Percentiles rank a stretch among this genome's conserved stretches.
These are phyloP conservation scores for Parmelia sp. DNA, from an alignment of 495 filamentous ascomycete species.

Conservation along the genomic window DNA sequence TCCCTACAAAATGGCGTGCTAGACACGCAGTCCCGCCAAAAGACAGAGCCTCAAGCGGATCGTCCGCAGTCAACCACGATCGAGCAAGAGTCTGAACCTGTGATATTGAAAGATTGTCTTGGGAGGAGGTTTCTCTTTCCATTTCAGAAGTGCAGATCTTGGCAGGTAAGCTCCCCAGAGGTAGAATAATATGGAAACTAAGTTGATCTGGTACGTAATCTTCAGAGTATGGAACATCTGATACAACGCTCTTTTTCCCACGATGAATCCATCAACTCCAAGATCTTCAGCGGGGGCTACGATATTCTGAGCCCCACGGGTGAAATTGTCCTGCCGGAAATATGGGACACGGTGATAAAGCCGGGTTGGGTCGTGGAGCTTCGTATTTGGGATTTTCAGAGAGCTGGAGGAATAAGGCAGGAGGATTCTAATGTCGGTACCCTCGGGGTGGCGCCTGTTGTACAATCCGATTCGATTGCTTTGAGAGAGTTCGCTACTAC, in stretches of 20 bases:
- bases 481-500: not conserved
- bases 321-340: not conserved
- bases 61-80: not conserved
- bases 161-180: not conserved
- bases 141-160: not conserved
- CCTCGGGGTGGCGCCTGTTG: not conserved
- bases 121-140: not conserved
- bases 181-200: not conserved
- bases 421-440: not conserved
- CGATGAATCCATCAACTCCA: not conserved
- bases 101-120: not conserved
- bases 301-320: not conserved
- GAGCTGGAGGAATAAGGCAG: not conserved
- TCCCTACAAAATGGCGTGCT: not conserved
- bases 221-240: not conserved
- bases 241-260: not conserved
- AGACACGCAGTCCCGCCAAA: not conserved
- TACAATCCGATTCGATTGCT: not conserved
- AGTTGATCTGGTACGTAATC: not conserved
- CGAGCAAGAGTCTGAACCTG: not conserved
- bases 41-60: not conserved
- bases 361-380: not conserved
- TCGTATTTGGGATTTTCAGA: not conserved
- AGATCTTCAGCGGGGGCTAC: not conserved
- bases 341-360: not conserved